Evolutionary conservation across 176 grass and related monocot genomes (phyloP), one percentile per base, ranked within the genome.

Genomic region (Ensete ventricosum): DNA sequence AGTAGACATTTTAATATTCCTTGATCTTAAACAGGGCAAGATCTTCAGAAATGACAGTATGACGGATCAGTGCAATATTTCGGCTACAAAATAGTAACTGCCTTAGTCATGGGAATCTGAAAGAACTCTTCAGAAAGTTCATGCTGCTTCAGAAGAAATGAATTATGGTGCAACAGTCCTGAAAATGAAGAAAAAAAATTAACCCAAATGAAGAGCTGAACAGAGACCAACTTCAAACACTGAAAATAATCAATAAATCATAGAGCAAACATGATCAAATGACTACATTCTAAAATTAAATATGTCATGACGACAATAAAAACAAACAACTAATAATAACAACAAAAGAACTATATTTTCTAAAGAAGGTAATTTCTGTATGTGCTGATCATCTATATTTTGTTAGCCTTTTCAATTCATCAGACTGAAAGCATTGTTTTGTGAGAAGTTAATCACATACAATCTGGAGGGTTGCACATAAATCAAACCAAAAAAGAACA

Each of bases 1-100:
- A 76, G 85, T 86, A 76, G 96, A 77, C 96, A 95, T 99, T 49
- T 68, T 67, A 53, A 59, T 88, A 62, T 83, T 74, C 69, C 79
- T 78, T 79, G 29, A 49, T 64, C 50, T 34, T 81, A 62, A 67
- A 53, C 9, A 81, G 75, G 26, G 76, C 67, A 52, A 62, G 22
- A 74, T 53, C 53, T 65, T 80, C 82, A 48, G 53, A 71, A 85
- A 75, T 50, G 9, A 12, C 52, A 85, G 24, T 49, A 77, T 17
- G 49, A 23, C 57, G 16, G 51, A 50, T 59, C 26, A 50, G 25
- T 53, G 67, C 43, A 52, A 51, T 50, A 50, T 70, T 50, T 51
- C n/a, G 17, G 17, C 67, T 50, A 23, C 75, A 77, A 25, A 8
- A 62, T 77, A 50, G 19, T 13, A 10, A 24, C 19, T 53, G 16